A percentile compares a stretch with the other conserved stretches of the same genome.
These are phyloP conservation scores for Hyaloperonospora brassicae DNA, from an alignment of 352 stramenopile species.

Conservation along the genomic window DNA sequence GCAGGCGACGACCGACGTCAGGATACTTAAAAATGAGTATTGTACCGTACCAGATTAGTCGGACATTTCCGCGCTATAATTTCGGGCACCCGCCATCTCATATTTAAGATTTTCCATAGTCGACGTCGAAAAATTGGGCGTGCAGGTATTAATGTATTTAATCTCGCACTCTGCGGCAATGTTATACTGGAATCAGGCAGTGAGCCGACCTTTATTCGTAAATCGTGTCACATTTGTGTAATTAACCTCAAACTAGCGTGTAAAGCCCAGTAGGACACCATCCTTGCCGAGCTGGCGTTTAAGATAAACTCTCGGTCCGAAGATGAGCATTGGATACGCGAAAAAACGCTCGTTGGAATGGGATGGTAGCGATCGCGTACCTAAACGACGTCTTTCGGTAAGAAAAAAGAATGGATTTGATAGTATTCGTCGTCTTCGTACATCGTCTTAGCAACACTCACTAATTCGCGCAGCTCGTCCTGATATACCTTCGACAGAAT, in stretches of 20 bases:
- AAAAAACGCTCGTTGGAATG: too few relatives aligned
- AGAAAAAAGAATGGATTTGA: too few relatives aligned
- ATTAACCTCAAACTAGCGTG: background rate
- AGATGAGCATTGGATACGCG: too few relatives aligned
- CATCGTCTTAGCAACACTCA: too few relatives aligned
- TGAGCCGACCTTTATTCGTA: background rate
- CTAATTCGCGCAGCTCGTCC: too few relatives aligned
- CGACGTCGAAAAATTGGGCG: background rate
- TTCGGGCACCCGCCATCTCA: background rate
- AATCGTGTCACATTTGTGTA: background rate
- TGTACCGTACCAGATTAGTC: background rate
- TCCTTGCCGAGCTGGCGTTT: too few relatives aligned
- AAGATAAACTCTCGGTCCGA: too few relatives aligned
- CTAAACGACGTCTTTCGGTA: too few relatives aligned
- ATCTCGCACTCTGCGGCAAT: background rate
- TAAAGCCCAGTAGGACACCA: too few relatives aligned
- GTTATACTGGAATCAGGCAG: background rate
- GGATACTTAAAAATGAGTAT: background rate
- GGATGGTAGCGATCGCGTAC: too few relatives aligned
- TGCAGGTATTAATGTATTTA: background rate
- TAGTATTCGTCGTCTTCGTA: too few relatives aligned
- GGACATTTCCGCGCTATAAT: background rate
- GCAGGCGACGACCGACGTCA: background rate
- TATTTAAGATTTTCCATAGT: background rate
- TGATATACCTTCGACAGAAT: too few relatives aligned